A percentile compares a stretch with the other conserved stretches of the same genome.
Conservation (phyloP, 805 yeast genomes). For the Blastobotrys attinorum region DNA sequence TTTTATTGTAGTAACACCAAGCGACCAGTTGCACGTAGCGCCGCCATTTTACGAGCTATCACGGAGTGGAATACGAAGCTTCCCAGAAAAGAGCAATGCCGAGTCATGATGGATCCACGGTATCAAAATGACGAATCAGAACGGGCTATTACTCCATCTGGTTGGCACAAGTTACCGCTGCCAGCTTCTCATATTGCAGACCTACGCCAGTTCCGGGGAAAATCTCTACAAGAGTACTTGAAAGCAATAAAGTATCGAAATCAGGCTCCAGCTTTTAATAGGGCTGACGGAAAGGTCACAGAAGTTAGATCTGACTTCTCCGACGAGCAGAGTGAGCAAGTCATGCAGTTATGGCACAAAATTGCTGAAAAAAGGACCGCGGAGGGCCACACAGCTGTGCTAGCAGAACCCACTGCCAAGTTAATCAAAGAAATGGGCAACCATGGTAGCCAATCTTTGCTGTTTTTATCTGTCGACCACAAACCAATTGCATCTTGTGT, state of each 20-base stretch:
- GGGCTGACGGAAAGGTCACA: constrained; percentile 31
- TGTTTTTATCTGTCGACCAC: constrained; percentile 34
- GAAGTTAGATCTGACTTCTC: constrained; percentile 29
- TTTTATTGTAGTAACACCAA: constrained; percentile 34
- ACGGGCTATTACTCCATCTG: constrained; percentile 30
- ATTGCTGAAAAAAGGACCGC: constrained; percentile 33
- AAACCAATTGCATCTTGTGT: constrained; percentile 35
- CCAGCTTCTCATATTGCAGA: constrained; percentile 38
- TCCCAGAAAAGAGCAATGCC: constrained; percentile 26
- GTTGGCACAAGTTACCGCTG: constrained; percentile 32
- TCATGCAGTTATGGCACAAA: constrained; percentile 33
- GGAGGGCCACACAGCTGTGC: constrained; percentile 34
- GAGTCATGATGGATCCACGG: constrained; percentile 34
- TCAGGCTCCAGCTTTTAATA: constrained; percentile 30
- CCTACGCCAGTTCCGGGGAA: constrained; percentile 30
- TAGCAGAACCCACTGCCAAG: constrained; percentile 29
- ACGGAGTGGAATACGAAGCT: constrained; percentile 30
- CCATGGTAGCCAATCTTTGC: constrained; percentile 26
- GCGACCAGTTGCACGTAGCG: constrained; percentile 35
- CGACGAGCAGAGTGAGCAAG: constrained; percentile 27
- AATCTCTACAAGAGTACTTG: constrained; percentile 31
- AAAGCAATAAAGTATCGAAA: constrained; percentile 36
- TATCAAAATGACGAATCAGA: constrained; percentile 30
- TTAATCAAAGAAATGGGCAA: constrained; percentile 26
- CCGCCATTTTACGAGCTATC: constrained; percentile 34